A percentile compares a stretch with the other conserved stretches of the same genome.
Conservation (phyloP, 1,139 yeast genomes). For the Casaregolazyma suthepensis region DNA sequence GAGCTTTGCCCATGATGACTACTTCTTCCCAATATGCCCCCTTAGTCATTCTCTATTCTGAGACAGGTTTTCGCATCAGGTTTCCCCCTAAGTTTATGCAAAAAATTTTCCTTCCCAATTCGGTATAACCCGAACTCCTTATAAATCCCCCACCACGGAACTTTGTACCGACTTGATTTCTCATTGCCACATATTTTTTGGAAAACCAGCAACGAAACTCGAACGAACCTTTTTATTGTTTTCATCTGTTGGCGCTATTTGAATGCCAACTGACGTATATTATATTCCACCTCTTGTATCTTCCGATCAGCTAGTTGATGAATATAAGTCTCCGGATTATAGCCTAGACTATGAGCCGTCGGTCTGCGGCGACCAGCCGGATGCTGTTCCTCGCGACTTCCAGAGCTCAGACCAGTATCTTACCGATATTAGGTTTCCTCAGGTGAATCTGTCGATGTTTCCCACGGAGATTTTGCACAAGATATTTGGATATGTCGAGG, state of each 20-base stretch:
- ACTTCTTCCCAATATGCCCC: not conserved
- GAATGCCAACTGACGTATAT: conserved; percentile 3
- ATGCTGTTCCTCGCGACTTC: conserved; percentile 4
- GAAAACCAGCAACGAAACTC: not conserved
- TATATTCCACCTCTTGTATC: conserved; percentile 1
- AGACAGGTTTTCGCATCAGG: not conserved
- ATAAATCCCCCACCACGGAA: not conserved
- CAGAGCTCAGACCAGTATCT: not conserved
- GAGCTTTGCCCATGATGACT: not conserved
- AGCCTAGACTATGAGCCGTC: conserved; percentile 2
- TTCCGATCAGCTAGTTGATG: conserved; percentile 2
- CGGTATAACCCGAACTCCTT: not conserved
- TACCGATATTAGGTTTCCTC: not conserved
- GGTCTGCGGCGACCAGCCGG: not conserved
- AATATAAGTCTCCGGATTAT: not conserved
- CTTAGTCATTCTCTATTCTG: not conserved
- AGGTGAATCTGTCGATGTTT: conserved; percentile 1
- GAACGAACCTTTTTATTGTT: not conserved
- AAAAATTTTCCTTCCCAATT: not conserved
- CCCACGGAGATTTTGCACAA: conserved; percentile 6
- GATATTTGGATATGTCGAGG: conserved; percentile 5
- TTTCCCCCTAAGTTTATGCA: not conserved
- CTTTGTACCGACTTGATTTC: not conserved
- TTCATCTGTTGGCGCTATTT: not conserved
- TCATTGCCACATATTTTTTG: not conserved